Evolutionary conservation across 768 basidiomycete species (phyloP), one percentile per base, ranked within the genome.

Genomic region (Suillus variegatus): DNA sequence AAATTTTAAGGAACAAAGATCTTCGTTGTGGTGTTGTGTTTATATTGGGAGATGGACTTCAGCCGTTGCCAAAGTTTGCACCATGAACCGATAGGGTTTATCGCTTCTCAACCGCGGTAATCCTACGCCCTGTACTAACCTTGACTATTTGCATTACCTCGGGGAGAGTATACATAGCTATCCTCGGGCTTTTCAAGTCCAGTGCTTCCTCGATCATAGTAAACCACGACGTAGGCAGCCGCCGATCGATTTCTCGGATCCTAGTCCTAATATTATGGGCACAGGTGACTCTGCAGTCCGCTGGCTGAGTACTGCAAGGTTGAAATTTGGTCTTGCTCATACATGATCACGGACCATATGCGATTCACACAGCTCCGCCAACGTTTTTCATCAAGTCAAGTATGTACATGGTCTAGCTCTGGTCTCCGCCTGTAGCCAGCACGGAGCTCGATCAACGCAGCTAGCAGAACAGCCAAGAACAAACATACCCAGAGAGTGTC

Each of bases 221-320:
- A 44, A 60, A 60, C 58, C 22, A 41, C 58, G 43, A 43, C 28
- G 58, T 10, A 60, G 58, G 58, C 58, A 36, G 54, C 54, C 54
- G 32, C 12, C 35, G 54, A 55, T 55, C 54, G 12, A 55, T 32
- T 55, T 55, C 32, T 55, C 54, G 54, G 54, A 55, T 35, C 32
- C 54, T 55, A 5, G 32, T 18, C 52, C 54, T 55, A 35, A 35
- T 55, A 32, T 51, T 49, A 35, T 18, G 54, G 20, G 20, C 35
- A n/a, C 32, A 55, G 12, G 36, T 38, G 13, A 55, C 54, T 55
- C 35, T 36, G 54, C 18, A 32, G 18, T 16, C 25, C 38, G 6
- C n/a, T 56, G 36, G 13, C 56, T 40, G 36, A n/a, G 54, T 38
- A n/a, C 18, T 40, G 57, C 22, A 14, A 58, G 22, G 38, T 25